Evolutionary conservation across 495 filamentous ascomycete species (phyloP).

Genomic region (Hypoxylon rickii): DNA sequence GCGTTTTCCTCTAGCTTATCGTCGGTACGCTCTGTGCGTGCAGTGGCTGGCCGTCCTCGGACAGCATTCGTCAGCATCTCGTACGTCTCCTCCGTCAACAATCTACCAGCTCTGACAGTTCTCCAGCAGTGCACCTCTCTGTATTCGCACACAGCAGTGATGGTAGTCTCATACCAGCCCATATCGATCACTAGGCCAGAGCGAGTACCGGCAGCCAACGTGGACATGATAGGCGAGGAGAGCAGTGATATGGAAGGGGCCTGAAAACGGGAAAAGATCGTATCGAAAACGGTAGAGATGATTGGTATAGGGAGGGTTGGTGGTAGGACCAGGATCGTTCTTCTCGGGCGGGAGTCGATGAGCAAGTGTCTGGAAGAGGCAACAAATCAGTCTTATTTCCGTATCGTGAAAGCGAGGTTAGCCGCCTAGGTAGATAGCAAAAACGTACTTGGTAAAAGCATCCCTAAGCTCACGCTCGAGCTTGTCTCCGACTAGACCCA

Average conservation of each 20-base stretch:
- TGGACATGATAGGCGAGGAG: constrained; percentile 69
- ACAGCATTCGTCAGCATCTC: constrained; percentile 57
- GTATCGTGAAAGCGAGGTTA: not conserved
- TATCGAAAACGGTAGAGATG: constrained; percentile 72
- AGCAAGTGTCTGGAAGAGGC: constrained; percentile 64
- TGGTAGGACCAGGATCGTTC: constrained; percentile 72
- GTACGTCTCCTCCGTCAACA: constrained; percentile 69
- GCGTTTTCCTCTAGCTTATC: constrained; percentile 36
- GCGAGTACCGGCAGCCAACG: constrained; percentile 80
- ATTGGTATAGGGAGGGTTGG: constrained; percentile 78
- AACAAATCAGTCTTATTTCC: constrained; percentile 8
- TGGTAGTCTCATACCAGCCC: constrained; percentile 85
- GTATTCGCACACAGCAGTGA: constrained; percentile 86
- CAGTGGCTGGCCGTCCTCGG: constrained; percentile 23
- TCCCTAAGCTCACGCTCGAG: constrained; percentile 83
- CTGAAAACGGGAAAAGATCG: constrained; percentile 78
- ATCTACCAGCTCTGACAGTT: constrained; percentile 73
- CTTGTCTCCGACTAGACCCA: constrained; percentile 84
- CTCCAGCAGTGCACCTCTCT: constrained; percentile 70
- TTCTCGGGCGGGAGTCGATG: constrained; percentile 73
- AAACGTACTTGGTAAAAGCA: constrained; percentile 74
- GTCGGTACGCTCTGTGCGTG: constrained; percentile 25
- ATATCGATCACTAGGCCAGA: constrained; percentile 83
- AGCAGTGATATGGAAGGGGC: constrained; percentile 81
- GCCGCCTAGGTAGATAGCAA: not conserved